Percentiles rank a stretch among this genome's conserved stretches.
These are phyloP conservation scores for Blastomyces parvus DNA, from an alignment of 2,329 filamentous ascomycete genomes.

Conservation along the genomic window DNA sequence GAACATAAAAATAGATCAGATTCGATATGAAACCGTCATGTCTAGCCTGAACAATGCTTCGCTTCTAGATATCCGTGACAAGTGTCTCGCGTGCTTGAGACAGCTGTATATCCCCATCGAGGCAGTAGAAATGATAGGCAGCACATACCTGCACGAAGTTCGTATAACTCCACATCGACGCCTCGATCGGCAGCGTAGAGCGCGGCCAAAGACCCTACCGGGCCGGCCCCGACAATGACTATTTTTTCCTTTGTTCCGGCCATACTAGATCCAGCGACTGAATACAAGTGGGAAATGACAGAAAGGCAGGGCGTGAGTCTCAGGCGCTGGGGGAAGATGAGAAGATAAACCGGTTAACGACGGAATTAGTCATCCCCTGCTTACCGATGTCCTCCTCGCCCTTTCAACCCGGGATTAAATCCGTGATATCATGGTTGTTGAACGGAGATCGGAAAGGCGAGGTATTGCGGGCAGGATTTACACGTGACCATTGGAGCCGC, in stretches of 20 bases:
- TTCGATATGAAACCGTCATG: background rate
- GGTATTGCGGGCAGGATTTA: background rate
- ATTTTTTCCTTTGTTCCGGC: slow-evolving; percentile 49
- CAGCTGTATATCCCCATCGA: too few relatives aligned
- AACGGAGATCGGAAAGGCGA: background rate
- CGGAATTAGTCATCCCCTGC: background rate
- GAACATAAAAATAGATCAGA: background rate
- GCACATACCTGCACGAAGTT: slow-evolving; percentile 69
- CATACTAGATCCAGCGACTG: background rate
- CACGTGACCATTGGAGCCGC: background rate
- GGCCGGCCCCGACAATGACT: slow-evolving; percentile 81
- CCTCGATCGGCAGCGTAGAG: slow-evolving; percentile 85
- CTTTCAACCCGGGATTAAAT: background rate
- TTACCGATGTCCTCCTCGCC: background rate
- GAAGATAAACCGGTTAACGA: background rate
- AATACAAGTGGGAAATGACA: background rate
- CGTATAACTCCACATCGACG: slow-evolving; percentile 86
- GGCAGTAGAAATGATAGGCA: background rate
- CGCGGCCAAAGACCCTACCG: slow-evolving; percentile 83
- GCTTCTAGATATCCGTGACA: background rate
- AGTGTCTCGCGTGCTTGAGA: too few relatives aligned
- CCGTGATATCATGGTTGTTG: background rate
- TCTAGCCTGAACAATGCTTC: background rate
- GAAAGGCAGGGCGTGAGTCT: background rate
- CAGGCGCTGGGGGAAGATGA: background rate